Base-by-base conservation (phyloP, 495 filamentous ascomycete species). In the Tuber microsphaerosporum region DNA sequence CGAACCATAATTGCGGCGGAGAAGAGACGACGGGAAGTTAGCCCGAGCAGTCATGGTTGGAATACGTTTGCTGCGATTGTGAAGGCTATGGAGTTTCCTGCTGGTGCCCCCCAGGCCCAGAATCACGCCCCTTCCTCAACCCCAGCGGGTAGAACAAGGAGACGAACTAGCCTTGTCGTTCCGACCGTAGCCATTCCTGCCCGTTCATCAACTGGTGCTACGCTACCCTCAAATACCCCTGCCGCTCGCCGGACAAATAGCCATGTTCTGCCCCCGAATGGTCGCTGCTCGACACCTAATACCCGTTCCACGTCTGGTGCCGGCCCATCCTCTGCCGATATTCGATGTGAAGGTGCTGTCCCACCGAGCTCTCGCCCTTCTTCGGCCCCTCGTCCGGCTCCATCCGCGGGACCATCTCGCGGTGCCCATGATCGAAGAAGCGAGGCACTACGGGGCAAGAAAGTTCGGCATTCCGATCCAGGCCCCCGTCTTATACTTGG, bases 41-140 rank as follows among this genome's bases (percentile, higher is more conserved):
- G 74, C 22, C 71, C 61, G 12, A 73, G 75, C 22, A 82, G 81
- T 44, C 81, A 82, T 73, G 81, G 82, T n/a, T 78, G 82, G 76
- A 83, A 77, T 72, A 73, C 80, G 1, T 82, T 83, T 42, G 78
- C 74, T 22, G 70, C 72, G 14, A 74, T 83, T 16, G 69, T 42
- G 10, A 82, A 78, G 41, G 73, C 43, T 46, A 71, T 81, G 42
- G 77, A 82, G 42, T 41, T 48, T 46, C 37, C 72, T 41, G 34
- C 68, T 8, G 43, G 20, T 41, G 37, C 37, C 5, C 56, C 56
- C 26, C 56, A 74, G 37, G 42, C 26, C 37, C 72, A 65, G 26
- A 70, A 72, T 46, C 34, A 41, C n/a, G 42, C 51, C 31, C 41
- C 69, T 44, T 73, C 77, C 34, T 74, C 74, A 26, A 73, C 71